Percentiles rank a stretch among this genome's conserved stretches.
phyloP scores from a whole-genome alignment of 192 early-diverging fungal genomes.

The Umbelopsis sp. region DNA sequence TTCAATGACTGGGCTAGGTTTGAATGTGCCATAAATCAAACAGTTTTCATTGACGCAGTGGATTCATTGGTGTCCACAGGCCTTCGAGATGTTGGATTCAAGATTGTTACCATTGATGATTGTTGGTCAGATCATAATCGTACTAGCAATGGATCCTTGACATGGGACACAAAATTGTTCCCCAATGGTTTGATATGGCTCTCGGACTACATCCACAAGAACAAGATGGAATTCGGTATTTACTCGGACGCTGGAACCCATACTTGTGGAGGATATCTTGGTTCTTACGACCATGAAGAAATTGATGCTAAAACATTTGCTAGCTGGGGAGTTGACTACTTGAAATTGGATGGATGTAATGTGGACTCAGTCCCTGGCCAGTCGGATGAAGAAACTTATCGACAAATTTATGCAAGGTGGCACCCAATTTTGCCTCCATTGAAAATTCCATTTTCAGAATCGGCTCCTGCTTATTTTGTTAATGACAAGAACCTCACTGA shows the following conservation, averaged over 20 bases:
- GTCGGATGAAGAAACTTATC: conserved; percentile 12
- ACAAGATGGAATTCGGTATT: conserved; percentile 47
- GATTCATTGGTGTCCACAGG: conserved; percentile 45
- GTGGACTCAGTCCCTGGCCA: conserved; percentile 24
- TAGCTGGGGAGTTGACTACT: conserved; percentile 57
- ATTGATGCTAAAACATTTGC: conserved; percentile 53
- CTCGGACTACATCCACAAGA: conserved; percentile 50
- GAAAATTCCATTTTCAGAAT: conserved; percentile 28
- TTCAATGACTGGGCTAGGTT: conserved; percentile 63
- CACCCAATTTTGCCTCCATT: background rate
- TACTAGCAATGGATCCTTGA: conserved; percentile 3
- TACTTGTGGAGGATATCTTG: conserved; percentile 56
- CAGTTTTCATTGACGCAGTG: conserved; percentile 48
- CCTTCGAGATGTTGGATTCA: conserved; percentile 51
- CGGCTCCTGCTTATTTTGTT: conserved; percentile 42
- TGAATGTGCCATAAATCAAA: conserved; percentile 53
- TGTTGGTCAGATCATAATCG: conserved; percentile 49
- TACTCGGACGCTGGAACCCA: conserved; percentile 43
- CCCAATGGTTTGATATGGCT: conserved; percentile 54
- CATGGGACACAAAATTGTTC: conserved; percentile 39
- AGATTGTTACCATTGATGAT: conserved; percentile 56
- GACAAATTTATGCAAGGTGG: conserved; percentile 2
- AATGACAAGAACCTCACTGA: conserved; percentile 32
- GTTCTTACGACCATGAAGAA: conserved; percentile 45
- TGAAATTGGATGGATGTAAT: conserved; percentile 63